phyloP scores from a whole-genome alignment of 148 eudicot species.

The Rhododendron ferrugineum region DNA sequence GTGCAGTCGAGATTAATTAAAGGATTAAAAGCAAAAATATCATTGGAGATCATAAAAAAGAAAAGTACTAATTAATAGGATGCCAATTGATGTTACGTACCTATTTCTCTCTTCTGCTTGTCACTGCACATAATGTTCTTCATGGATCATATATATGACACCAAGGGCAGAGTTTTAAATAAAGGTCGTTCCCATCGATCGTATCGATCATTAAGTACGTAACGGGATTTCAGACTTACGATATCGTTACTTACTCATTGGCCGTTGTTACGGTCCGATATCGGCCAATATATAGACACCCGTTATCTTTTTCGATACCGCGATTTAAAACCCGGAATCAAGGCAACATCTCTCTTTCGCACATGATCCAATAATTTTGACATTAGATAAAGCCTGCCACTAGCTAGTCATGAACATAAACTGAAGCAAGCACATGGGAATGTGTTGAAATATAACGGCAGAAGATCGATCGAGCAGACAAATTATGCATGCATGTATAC shows the following conservation, averaged over 20 bases:
- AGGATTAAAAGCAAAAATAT: not conserved
- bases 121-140: no score
- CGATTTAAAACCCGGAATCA: no score
- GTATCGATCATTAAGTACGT: no score
- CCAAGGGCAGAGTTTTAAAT: no score
- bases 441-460: not conserved
- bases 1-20: not conserved
- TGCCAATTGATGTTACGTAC: no score
- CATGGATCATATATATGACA: no score
- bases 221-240: no score
- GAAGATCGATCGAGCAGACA: constrained; percentile 9
- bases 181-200: not conserved
- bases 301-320: not conserved
- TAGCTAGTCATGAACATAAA: not conserved
- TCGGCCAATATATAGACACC: no score
- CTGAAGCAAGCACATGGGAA: constrained; percentile 20
- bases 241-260: no score
- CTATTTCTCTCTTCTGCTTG: no score
- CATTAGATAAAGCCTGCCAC: not conserved
- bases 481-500: not conserved
- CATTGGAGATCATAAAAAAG: not conserved
- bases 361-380: not conserved
- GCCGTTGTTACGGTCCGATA: no score
- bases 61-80: no score
- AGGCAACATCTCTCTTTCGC: not conserved